These are phyloP conservation scores for Tardiomyces digboiensis DNA, from an alignment of 1,139 yeast genomes.

Conservation along the genomic window DNA sequence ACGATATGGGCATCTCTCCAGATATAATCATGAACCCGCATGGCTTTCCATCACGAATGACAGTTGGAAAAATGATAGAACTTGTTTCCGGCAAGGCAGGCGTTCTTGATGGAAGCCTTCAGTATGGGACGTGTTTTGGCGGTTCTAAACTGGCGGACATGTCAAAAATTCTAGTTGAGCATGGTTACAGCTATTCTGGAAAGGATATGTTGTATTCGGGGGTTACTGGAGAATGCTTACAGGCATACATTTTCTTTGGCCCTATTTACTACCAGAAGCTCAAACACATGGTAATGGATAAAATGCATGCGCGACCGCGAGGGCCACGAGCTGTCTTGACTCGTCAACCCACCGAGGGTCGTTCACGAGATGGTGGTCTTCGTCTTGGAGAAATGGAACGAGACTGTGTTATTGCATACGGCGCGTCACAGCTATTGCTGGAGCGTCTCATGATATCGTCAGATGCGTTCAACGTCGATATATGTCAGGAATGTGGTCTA, in stretches of 20 bases:
- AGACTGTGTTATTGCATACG: conserved; percentile 99
- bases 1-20: conserved; percentile 82
- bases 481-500: conserved; percentile 92
- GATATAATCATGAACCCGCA: conserved; percentile 99
- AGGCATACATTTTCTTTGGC: conserved; percentile 97
- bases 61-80: conserved; percentile 98
- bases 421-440: conserved; percentile 89
- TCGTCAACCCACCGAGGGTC: conserved; percentile 98
- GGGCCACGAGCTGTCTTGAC: conserved; percentile 98
- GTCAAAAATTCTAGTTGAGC: conserved; percentile 85
- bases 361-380: conserved; percentile 98
- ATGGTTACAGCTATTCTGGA: conserved; percentile 93
- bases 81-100: conserved; percentile 97
- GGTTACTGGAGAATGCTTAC: conserved; percentile 93
- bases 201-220: conserved; percentile 98
- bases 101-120: conserved; percentile 81
- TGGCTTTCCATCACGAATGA: conserved; percentile 99
- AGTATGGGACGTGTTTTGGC: conserved; percentile 97
- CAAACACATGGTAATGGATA: conserved; percentile 98
- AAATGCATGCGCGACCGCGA: conserved; percentile 99
- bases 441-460: conserved; percentile 96
- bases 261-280: conserved; percentile 96
- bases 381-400: conserved; percentile 99
- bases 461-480: conserved; percentile 95
- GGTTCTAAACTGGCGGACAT: conserved; percentile 93